Evolutionary conservation across 108 stramenopile species (phyloP), one percentile per base, ranked within the genome.

Genomic region (Aureococcus anophagefferens): DNA sequence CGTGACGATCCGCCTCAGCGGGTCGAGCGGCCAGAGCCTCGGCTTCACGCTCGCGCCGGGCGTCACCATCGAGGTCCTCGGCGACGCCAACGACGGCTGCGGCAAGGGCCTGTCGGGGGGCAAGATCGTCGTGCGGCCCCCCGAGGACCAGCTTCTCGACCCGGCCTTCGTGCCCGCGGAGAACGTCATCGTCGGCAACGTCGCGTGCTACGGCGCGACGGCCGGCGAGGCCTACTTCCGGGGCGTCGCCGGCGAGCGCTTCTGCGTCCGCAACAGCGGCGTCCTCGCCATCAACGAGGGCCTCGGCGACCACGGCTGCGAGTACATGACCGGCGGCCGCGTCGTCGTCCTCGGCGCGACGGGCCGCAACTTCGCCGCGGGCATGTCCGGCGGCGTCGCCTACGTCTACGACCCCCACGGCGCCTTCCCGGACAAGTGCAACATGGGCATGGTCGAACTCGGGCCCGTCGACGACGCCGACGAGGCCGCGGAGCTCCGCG

Each of bases 261-360:
- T 98, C 84, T 93, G 92, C 68, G 97, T 98, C 51, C 92, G 97
- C 28, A 98, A 98, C 83, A 92, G 90, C 30, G 97, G 97, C 34
- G 97, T 95, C 18, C 74, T 92, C 65, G 94, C 95, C 15, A 95
- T 98, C 45, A 94, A 94, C 33, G 97, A 98, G 76, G 97, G 97
- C 35, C 86, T 91, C 59, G 97, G 97, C 68, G 96, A 96, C 79
- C 97, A 98, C 79, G 93, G 94, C 36, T 93, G 91, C 65, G 97
- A 98, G 85, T 98, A 98, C 89, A 98, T 98, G 97, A 98, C 97
- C 33, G 96, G 95, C 63, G 96, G 96, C 68, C 72, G 85, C 51
- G 85, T 96, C 67, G 92, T 96, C 30, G 88, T 90, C 65, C 85
- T 97, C 62, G 97, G 95, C 59, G 83, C 87, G 36, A 95, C 94